Base-by-base conservation (phyloP, 768 basidiomycete species). In the Saitozyma sp. region DNA sequence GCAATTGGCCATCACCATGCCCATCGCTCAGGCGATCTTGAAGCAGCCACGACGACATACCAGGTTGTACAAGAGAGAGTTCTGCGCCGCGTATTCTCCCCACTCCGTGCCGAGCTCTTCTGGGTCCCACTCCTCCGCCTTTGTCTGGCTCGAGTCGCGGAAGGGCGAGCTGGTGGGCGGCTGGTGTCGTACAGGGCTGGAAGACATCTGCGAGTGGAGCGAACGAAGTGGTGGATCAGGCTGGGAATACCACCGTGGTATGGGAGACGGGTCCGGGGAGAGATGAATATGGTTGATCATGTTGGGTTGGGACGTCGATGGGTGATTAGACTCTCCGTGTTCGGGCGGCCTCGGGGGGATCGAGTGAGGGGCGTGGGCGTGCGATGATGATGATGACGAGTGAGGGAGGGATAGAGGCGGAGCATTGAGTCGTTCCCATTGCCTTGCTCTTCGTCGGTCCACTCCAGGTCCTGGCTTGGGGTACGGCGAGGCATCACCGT, bases 101-200 rank as follows among this genome's bases (percentile, higher is more conserved):
- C 74, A 75, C 58, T 70, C 71, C 38, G 58, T 51, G 19, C 61
- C 62, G 62, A 73, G 69, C 51, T 73, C 74, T 20, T 72, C 70
- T 48, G 60, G 50, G 16, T 62, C 61, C 68, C 61, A 62, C 8
- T 64, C 51, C 40, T 64, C 54, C 17, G 52, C 60, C 29, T 29
- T 54, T 10, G n/a, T 51, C 56, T 62, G 39, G 50, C 42, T 62
- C 14, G 38, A 50, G 50, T 54, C 53, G 29, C 65, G 57, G 50
- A 73, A 75, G 6, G 74, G 74, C 39, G 67, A 69, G 1, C 62
- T 62, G 6, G 64, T 62, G 17, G 71, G 74, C 13, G 68, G 59
- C 5, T 65, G 39, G 58, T 75, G 71, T 8, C 67, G 61, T 10
- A 75, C 66, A 54, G 66, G 48, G 50, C 19, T 41, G 29, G 74